A percentile compares a stretch with the other conserved stretches of the same genome.
phyloP scores from a whole-genome alignment of 2,329 filamentous ascomycete genomes.

The Ophiostoma sp. region DNA sequence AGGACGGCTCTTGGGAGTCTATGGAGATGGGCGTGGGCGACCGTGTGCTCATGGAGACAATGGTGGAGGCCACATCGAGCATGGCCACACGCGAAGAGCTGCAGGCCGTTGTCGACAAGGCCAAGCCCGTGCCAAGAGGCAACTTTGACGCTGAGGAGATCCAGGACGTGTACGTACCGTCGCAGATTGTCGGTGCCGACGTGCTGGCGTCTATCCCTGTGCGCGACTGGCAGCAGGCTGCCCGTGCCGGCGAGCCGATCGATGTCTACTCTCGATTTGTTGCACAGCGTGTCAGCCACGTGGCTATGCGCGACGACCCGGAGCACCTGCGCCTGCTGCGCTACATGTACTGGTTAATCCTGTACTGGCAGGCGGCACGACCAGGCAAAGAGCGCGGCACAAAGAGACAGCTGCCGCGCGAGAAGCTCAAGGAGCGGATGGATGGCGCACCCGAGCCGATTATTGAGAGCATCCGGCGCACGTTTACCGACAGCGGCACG shows the following conservation, averaged over 20 bases:
- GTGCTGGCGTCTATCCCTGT: conserved; percentile 63
- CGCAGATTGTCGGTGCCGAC: conserved; percentile 61
- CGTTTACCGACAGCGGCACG: conserved; percentile 59
- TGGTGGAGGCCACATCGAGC: conserved; percentile 54
- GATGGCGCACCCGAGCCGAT: conserved; percentile 56
- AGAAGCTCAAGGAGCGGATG: conserved; percentile 55
- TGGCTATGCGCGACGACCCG: conserved; percentile 51
- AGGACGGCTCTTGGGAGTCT: conserved; percentile 41
- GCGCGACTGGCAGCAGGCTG: conserved; percentile 67
- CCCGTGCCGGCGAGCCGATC: conserved; percentile 54
- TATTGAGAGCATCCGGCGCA: conserved; percentile 61
- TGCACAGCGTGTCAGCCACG: conserved; percentile 53
- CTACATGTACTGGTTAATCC: conserved; percentile 54
- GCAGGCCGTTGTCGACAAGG: conserved; percentile 53
- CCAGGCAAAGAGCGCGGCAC: conserved; percentile 45
- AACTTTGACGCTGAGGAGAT: conserved; percentile 63
- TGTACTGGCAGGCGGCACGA: conserved; percentile 47
- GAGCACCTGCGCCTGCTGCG: conserved; percentile 54
- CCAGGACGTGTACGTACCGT: conserved; percentile 66
- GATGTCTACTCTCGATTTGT: conserved; percentile 59
- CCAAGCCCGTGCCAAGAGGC: conserved; percentile 67
- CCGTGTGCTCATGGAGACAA: conserved; percentile 57
- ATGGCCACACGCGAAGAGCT: conserved; percentile 42
- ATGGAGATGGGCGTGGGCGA: conserved; percentile 40
- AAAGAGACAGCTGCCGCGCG: conserved; percentile 52